A percentile compares a stretch with the other conserved stretches of the same genome.
These are phyloP conservation scores for Plasmodium vinckei DNA, from an alignment of 169 alveolate genomes.

Conservation along the genomic window DNA sequence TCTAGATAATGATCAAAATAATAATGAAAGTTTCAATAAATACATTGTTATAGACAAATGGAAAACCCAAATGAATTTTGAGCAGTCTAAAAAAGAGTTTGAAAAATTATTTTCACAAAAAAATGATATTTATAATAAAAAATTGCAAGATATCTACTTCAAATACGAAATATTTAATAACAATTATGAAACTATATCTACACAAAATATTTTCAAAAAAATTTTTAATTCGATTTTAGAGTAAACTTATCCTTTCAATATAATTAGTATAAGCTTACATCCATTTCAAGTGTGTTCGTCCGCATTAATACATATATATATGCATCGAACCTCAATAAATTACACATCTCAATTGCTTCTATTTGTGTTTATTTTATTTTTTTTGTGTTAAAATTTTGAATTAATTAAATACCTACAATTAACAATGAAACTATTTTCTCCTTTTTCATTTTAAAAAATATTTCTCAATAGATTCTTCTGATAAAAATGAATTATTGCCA, in stretches of 20 bases:
- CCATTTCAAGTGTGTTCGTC: not conserved
- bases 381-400: slow-evolving; percentile 1
- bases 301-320: not conserved
- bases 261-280: not conserved
- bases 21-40: slow-evolving; percentile 56
- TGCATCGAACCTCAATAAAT: not conserved
- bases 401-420: not conserved
- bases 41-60: slow-evolving; percentile 66
- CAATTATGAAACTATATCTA: slow-evolving; percentile 54
- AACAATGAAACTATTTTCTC: not conserved
- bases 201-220: slow-evolving; percentile 54
- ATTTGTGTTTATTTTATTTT: slow-evolving; percentile 1
- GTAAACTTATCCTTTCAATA: not conserved
- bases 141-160: slow-evolving; percentile 43
- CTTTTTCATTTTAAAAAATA: slow-evolving; percentile 39
- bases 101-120: slow-evolving; percentile 46
- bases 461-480: slow-evolving; percentile 37
- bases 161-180: slow-evolving; percentile 51
- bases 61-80: slow-evolving; percentile 58
- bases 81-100: slow-evolving; percentile 56
- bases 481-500: slow-evolving; percentile 18
- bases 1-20: slow-evolving; percentile 14
- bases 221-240: slow-evolving; percentile 18
- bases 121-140: slow-evolving; percentile 52
- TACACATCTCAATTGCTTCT: not conserved